These are phyloP conservation scores for Aspergillus quadrilineatus DNA, from an alignment of 2,329 filamentous ascomycete genomes.

Conservation along the genomic window DNA sequence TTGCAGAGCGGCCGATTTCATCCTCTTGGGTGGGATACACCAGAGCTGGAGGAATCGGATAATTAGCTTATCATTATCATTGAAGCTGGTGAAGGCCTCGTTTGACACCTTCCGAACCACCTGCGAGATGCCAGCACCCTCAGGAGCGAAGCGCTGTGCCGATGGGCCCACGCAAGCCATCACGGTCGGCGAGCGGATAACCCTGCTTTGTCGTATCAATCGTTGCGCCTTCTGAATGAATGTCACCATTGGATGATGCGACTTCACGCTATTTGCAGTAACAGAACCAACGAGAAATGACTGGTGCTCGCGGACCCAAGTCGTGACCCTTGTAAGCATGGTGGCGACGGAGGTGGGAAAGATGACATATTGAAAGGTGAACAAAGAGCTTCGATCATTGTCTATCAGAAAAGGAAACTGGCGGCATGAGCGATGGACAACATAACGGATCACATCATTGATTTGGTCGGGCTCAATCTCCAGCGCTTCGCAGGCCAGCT, in stretches of 20 bases:
- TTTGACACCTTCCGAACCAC: constrained; percentile 35
- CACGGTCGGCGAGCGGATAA: constrained; percentile 43
- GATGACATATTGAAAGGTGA: constrained; percentile 47
- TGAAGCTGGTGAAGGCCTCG: constrained; percentile 42
- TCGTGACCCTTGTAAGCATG: constrained; percentile 50
- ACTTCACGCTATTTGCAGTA: constrained; percentile 25
- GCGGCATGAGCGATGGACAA: constrained; percentile 36
- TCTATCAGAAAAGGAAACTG: constrained; percentile 36
- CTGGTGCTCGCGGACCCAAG: constrained; percentile 57
- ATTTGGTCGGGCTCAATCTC: constrained; percentile 30
- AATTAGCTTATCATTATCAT: constrained; percentile 50
- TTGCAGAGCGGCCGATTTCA: constrained; percentile 42
- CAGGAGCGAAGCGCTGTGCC: constrained; percentile 28
- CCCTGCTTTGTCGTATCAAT: constrained; percentile 43
- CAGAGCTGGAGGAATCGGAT: constrained; percentile 58
- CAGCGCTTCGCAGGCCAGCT: constrained; percentile 39
- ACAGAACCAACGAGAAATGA: constrained; percentile 30
- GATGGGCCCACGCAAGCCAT: constrained; percentile 45
- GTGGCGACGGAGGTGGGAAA: constrained; percentile 52
- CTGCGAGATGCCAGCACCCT: constrained; percentile 28
- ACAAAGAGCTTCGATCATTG: constrained; percentile 33
- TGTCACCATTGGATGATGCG: constrained; percentile 40
- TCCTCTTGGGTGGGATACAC: constrained; percentile 43
- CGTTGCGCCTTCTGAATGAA: constrained; percentile 48
- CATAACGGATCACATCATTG: constrained; percentile 33